Base-by-base conservation (phyloP, 139 green algal species). In the Haematococcus lacustris region DNA sequence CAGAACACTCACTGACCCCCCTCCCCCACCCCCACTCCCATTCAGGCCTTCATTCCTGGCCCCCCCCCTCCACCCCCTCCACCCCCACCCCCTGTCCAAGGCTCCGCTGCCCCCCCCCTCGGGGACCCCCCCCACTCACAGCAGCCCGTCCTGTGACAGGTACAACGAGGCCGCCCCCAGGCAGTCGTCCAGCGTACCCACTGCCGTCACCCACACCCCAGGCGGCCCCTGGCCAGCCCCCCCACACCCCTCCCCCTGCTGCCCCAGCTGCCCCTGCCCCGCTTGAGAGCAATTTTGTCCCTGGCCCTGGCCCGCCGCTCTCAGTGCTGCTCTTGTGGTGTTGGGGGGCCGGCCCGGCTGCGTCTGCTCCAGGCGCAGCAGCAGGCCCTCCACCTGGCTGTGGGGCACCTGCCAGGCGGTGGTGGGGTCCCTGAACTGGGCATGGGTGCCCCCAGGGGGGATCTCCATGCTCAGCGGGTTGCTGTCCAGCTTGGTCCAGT, bases 361-460 rank as follows among this genome's bases (percentile, higher is more conserved):
- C 57, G 1, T 38, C 59, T n/a, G n/a, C 7, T 28, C 51, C 51
- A 62, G 30, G 51, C 51, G 25, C 6, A 28, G 25, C 51, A 62
- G 51, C 51, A 62, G 6, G 6, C 51, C 51, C 3, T 25, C 51
- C 51, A 71, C 30, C 9, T 53, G 23, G 50, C 53, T 38, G 13
- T 30, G 9, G n/a, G 13, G 32, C 30, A 79, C 62, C 0, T 13
- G n/a, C 76, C 74, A 86, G 33, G 76, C 59, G 0, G 74, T 71
- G n/a, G 76, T 50, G 4, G 81, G 81, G 65, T 86, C 81, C 1
- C 81, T 71, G 83, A 70, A 78, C 77, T 86, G 81, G 3, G 77
- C 73, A 23, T 76, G 71, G 9, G 71, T 76, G 62, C 74, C 77
- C 33, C 71, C 74, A 28, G 65, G 73, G 30, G 73, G 65, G 2